A percentile compares a stretch with the other conserved stretches of the same genome.
Conservation (phyloP, 768 basidiomycete species). For the Boletus reticulatus region DNA sequence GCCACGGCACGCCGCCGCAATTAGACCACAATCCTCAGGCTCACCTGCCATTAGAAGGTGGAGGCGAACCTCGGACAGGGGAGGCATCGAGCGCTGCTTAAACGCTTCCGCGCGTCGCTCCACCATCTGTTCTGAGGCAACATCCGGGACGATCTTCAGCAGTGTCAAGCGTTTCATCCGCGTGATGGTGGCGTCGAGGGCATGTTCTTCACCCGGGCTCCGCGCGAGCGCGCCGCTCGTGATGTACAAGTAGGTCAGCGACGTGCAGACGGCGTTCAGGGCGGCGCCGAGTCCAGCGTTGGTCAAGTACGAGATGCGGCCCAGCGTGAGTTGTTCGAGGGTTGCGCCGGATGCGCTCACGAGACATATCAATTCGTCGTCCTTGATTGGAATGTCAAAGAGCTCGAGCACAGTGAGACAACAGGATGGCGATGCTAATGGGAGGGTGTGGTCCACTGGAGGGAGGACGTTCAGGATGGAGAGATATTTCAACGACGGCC, state of each 20-base stretch:
- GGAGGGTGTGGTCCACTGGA: not conserved
- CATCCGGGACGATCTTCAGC: not conserved
- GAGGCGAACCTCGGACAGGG: not conserved
- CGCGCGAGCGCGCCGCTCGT: not conserved
- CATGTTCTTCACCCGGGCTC: not conserved
- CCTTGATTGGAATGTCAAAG: not conserved
- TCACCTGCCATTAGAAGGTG: no score
- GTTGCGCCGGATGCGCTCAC: slow-evolving; percentile 1
- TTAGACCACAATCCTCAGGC: not conserved
- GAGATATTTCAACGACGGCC: slow-evolving; percentile 8
- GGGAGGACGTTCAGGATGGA: not conserved
- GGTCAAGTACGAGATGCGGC: not conserved
- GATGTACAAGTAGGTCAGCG: not conserved
- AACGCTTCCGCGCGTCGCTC: slow-evolving; percentile 5
- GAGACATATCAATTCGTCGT: slow-evolving; percentile 11
- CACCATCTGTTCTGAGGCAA: slow-evolving; percentile 9
- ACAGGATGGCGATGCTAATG: not conserved
- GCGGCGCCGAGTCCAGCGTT: slow-evolving; percentile 4
- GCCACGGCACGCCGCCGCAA: not conserved
- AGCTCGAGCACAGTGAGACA: not conserved
- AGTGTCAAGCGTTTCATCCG: slow-evolving; percentile 2
- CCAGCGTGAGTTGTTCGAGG: slow-evolving; percentile 6
- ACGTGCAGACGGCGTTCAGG: not conserved
- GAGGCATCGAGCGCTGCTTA: not conserved
- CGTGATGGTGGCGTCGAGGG: slow-evolving; percentile 5